Conservation (phyloP, 306 rosid genomes). For the Notholithocarpus densiflorus region DNA sequence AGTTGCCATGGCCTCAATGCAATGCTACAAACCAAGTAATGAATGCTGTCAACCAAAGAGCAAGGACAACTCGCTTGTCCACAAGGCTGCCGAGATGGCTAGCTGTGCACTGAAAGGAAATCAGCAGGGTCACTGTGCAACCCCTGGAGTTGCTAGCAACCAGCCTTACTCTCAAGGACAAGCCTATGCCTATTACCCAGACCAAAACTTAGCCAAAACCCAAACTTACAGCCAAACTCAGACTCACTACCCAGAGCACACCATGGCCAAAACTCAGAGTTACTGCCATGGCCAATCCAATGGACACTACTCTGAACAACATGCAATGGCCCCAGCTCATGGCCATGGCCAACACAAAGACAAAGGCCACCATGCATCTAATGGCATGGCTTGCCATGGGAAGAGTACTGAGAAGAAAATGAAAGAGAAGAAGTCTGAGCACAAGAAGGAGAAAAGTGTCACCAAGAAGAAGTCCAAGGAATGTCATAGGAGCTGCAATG, state of each 20-base stretch:
- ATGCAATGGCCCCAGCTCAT: neutral
- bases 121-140: constrained; percentile 33
- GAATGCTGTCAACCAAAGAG: constrained; percentile 35
- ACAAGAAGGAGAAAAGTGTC: constrained; percentile 1
- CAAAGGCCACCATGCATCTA: neutral
- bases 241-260: constrained; percentile 14
- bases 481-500: constrained; percentile 5
- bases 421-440: neutral
- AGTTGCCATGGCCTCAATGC: constrained; percentile 49
- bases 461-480: constrained; percentile 9
- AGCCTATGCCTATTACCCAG: neutral
- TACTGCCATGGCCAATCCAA: constrained; percentile 14
- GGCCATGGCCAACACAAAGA: neutral
- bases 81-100: constrained; percentile 35
- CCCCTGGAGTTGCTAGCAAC: constrained; percentile 8
- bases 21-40: constrained; percentile 30
- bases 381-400: neutral
- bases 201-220: neutral
- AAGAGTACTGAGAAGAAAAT: neutral
- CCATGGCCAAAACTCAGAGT: constrained; percentile 21
- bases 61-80: constrained; percentile 37
- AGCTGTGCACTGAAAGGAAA: constrained; percentile 38
- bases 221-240: constrained; percentile 20
- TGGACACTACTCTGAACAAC: neutral
- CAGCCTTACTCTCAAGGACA: constrained; percentile 13